These are phyloP conservation scores for Gymnopilus junonius DNA, from an alignment of 768 basidiomycete genomes.

Conservation along the genomic window DNA sequence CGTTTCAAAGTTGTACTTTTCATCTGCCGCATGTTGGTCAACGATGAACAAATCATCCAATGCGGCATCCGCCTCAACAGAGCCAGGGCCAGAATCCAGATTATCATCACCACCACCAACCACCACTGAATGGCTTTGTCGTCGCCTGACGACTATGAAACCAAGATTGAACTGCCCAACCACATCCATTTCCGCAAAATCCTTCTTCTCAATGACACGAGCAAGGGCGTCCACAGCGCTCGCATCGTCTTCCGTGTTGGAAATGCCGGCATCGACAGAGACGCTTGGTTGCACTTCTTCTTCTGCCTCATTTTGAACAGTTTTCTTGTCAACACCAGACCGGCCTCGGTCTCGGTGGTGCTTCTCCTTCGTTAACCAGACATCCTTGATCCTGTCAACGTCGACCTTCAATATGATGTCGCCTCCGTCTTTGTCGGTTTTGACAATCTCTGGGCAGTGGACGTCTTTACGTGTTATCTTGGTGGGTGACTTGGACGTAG, in stretches of 20 bases:
- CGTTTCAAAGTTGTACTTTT: constrained; percentile 98
- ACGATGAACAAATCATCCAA: constrained; percentile 95
- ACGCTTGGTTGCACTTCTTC: constrained; percentile 18
- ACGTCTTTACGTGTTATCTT: constrained; percentile 15
- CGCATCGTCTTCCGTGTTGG: constrained; percentile 52
- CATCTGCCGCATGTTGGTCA: constrained; percentile 97
- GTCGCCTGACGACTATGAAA: constrained; percentile 85
- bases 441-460: constrained; percentile 45
- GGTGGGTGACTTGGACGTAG: constrained; percentile 16
- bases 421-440: constrained; percentile 27
- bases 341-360: constrained; percentile 4
- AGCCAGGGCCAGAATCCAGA: neutral
- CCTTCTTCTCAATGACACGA: constrained; percentile 83
- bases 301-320: neutral
- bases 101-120: neutral
- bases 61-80: neutral
- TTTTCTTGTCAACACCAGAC: neutral
- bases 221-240: constrained; percentile 70
- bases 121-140: constrained; percentile 27
- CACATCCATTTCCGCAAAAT: constrained; percentile 84
- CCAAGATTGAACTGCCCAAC: constrained; percentile 96
- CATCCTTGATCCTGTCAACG: constrained; percentile 23
- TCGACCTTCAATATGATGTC: constrained; percentile 35
- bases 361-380: constrained; percentile 21
- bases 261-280: constrained; percentile 42